Evolutionary conservation across 805 yeast genomes (phyloP).

Genomic region (Suhomyces faveliae): DNA sequence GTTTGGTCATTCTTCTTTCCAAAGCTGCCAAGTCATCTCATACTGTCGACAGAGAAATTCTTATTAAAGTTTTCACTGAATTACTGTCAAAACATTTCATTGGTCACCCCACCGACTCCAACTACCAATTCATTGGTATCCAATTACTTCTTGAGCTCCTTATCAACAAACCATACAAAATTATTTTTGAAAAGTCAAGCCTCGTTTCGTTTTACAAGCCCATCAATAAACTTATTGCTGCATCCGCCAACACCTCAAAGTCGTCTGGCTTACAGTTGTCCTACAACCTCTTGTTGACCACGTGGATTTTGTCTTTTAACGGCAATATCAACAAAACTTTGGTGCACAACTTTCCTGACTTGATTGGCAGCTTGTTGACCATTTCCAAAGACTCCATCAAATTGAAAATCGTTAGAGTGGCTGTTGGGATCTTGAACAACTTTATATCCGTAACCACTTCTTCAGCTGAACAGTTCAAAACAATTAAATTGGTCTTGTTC

Average conservation of each 20-base stretch:
- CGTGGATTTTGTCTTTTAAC: slow-evolving; percentile 86
- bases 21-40: slow-evolving; percentile 19
- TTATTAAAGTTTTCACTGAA: slow-evolving; percentile 38
- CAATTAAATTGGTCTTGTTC: slow-evolving; percentile 66
- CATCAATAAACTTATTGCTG: slow-evolving; percentile 28
- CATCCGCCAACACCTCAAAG: slow-evolving; percentile 35
- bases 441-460: slow-evolving; percentile 41
- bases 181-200: slow-evolving; percentile 40
- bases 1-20: slow-evolving; percentile 49
- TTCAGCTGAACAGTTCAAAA: slow-evolving; percentile 39
- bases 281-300: slow-evolving; percentile 70
- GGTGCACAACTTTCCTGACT: slow-evolving; percentile 52
- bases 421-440: slow-evolving; percentile 72
- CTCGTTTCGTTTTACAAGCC: slow-evolving; percentile 34
- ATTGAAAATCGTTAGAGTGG: slow-evolving; percentile 84
- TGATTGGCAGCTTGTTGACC: slow-evolving; percentile 50
- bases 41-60: slow-evolving; percentile 35
- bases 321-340: slow-evolving; percentile 46
- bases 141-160: slow-evolving; percentile 66
- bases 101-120: slow-evolving; percentile 35
- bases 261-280: slow-evolving; percentile 70
- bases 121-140: slow-evolving; percentile 56
- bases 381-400: slow-evolving; percentile 81
- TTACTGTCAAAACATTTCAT: slow-evolving; percentile 31
- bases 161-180: slow-evolving; percentile 52